These are phyloP conservation scores for Flaveria ramosissima DNA, from an alignment of 129 eudicot genomes.

Conservation along the genomic window DNA sequence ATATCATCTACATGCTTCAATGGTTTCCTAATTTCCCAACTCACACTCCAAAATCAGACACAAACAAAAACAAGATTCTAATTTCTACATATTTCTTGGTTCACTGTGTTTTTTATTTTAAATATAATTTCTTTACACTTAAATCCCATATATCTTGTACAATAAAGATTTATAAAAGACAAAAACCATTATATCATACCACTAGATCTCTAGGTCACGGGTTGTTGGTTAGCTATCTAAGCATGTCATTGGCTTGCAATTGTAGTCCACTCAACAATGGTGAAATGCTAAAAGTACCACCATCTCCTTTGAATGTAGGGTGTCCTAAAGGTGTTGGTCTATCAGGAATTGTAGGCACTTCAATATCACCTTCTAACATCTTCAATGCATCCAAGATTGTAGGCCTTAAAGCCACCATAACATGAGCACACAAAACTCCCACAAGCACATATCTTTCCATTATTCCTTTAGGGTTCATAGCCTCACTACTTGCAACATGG, in stretches of 20 bases:
- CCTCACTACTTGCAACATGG: conserved; percentile 31
- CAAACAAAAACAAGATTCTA: not conserved
- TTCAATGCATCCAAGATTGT: conserved; percentile 69
- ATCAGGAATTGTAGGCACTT: conserved; percentile 72
- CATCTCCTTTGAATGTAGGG: conserved; percentile 51
- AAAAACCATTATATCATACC: too few species aligned
- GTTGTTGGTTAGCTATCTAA: conserved; percentile 38
- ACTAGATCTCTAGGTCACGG: too few species aligned
- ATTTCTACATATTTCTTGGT: conserved; percentile 1
- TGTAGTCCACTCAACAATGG: conserved; percentile 61
- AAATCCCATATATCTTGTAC: too few species aligned
- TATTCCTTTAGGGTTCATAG: conserved; percentile 58
- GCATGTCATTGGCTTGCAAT: conserved; percentile 64
- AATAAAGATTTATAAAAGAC: too few species aligned
- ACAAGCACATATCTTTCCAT: conserved; percentile 80
- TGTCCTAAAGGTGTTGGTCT: conserved; percentile 71
- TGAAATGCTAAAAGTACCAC: conserved; percentile 58
- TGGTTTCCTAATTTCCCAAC: not conserved
- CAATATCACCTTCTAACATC: conserved; percentile 89
- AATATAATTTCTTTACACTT: too few species aligned
- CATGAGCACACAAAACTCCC: conserved; percentile 89
- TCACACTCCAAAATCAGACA: not conserved
- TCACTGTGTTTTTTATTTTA: too few species aligned
- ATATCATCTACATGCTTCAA: not conserved
- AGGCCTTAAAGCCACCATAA: conserved; percentile 84